Evolutionary conservation across 257 asterid species (phyloP).

Genomic region (Solanum paucissectum): DNA sequence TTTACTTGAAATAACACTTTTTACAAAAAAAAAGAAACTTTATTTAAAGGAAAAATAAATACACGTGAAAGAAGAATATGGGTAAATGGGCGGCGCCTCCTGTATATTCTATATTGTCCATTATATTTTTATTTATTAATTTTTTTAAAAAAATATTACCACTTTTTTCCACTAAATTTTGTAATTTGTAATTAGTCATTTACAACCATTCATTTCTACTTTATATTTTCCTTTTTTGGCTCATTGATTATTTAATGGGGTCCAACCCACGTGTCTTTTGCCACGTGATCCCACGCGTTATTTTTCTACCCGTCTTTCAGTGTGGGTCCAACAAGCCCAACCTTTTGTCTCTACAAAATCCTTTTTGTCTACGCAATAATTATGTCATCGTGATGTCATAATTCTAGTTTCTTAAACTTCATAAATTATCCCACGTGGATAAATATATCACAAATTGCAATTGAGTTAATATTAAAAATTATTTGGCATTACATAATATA

Average conservation of each 20-base stretch:
- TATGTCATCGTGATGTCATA: constrained; percentile 22
- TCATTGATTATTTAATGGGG: not conserved
- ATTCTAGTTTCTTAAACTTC: not conserved
- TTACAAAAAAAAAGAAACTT: not conserved
- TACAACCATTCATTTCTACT: not conserved
- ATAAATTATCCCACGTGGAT: not conserved
- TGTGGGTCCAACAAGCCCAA: not conserved
- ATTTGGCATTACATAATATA: too few species aligned
- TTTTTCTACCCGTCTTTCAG: not conserved
- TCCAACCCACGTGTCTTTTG: not conserved
- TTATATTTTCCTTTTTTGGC: not conserved
- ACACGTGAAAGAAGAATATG: not conserved
- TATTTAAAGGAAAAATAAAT: not conserved
- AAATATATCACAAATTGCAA: not conserved
- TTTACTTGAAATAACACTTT: not conserved
- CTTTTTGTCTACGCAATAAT: not conserved
- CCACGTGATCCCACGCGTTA: constrained; percentile 16
- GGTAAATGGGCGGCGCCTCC: not conserved
- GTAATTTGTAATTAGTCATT: not conserved
- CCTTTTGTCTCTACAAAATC: not conserved
- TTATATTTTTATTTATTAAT: not conserved
- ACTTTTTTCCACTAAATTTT: not conserved
- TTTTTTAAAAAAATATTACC: not conserved
- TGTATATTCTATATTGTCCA: not conserved
- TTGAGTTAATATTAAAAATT: not conserved